Conservation (phyloP, 768 basidiomycete genomes). For the Phaeotremella fagi region DNA sequence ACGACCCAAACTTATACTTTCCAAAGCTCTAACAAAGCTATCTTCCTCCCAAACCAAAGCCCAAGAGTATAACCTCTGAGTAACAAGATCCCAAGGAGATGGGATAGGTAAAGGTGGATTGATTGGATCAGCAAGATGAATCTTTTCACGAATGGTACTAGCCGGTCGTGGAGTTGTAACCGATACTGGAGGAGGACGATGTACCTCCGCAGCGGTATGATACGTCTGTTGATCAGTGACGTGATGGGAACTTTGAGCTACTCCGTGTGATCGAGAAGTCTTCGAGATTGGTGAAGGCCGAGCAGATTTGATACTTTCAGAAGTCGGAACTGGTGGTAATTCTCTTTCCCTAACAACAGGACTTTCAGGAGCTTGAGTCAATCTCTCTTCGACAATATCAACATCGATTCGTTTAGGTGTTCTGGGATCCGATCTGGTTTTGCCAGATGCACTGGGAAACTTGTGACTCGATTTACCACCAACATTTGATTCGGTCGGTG, state of each 20-base stretch:
- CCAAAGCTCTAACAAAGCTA: slow-evolving; percentile 36
- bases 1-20: slow-evolving; percentile 37
- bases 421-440: slow-evolving; percentile 3
- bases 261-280: background rate
- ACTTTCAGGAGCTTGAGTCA: slow-evolving; percentile 1
- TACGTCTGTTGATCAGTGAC: background rate
- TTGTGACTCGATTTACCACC: slow-evolving; percentile 8
- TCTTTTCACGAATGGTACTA: slow-evolving; percentile 5
- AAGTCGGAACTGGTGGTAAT: slow-evolving; percentile 21
- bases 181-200: background rate
- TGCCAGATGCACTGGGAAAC: slow-evolving; percentile 5
- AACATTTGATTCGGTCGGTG: slow-evolving; percentile 40
- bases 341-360: slow-evolving; percentile 18
- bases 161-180: background rate
- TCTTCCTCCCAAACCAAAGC: slow-evolving; percentile 46
- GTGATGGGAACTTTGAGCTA: background rate
- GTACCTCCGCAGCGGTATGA: background rate
- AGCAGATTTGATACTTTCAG: slow-evolving; percentile 20
- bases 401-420: slow-evolving; percentile 19
- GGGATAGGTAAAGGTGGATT: slow-evolving; percentile 11
- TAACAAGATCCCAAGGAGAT: slow-evolving; percentile 44
- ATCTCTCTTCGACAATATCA: slow-evolving; percentile 10
- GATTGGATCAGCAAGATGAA: slow-evolving; percentile 17
- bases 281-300: slow-evolving; percentile 3
- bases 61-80: slow-evolving; percentile 45